Evolutionary conservation across 257 asterid species (phyloP).

Genomic region (Penstemon eatonii): DNA sequence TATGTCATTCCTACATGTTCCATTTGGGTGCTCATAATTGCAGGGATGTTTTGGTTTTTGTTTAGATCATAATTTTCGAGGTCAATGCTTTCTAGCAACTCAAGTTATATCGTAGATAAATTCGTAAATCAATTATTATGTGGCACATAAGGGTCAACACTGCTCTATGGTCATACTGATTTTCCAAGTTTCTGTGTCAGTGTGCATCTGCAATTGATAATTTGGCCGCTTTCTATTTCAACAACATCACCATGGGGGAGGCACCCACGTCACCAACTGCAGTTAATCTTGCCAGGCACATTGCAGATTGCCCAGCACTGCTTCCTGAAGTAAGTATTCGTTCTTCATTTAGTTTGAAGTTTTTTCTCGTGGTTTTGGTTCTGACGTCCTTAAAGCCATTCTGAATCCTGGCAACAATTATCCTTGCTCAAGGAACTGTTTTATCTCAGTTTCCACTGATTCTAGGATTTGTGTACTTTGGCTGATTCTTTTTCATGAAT

Average conservation of each 20-base stretch:
- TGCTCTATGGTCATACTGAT: conserved; percentile 19
- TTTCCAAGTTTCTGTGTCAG: conserved; percentile 38
- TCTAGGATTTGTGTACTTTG: conserved; percentile 9
- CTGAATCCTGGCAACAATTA: conserved; percentile 7
- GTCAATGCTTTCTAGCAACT: conserved; percentile 13
- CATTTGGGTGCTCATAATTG: conserved; percentile 12
- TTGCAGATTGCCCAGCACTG: conserved; percentile 77
- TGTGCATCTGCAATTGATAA: conserved; percentile 90
- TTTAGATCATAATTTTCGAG: conserved; percentile 4
- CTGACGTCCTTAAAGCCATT: conserved; percentile 18
- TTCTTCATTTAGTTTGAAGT: conserved; percentile 15
- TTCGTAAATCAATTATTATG: conserved; percentile 13
- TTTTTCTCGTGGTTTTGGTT: conserved; percentile 4
- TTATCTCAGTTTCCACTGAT: conserved; percentile 11
- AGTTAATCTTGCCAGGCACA: conserved; percentile 73
- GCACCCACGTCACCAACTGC: conserved; percentile 73
- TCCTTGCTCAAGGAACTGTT: conserved; percentile 4
- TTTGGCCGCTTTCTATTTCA: conserved; percentile 87
- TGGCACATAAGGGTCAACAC: conserved; percentile 12
- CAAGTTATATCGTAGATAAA: conserved; percentile 8
- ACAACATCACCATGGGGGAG: conserved; percentile 78
- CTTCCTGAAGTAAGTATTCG: conserved; percentile 74
- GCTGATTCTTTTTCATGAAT: conserved; percentile 11
- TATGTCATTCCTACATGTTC: conserved; percentile 2
- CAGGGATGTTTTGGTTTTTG: conserved; percentile 7